Evolutionary conservation across 768 basidiomycete genomes (phyloP), one percentile per base, ranked within the genome.

Genomic region (Tulasnella sp.): DNA sequence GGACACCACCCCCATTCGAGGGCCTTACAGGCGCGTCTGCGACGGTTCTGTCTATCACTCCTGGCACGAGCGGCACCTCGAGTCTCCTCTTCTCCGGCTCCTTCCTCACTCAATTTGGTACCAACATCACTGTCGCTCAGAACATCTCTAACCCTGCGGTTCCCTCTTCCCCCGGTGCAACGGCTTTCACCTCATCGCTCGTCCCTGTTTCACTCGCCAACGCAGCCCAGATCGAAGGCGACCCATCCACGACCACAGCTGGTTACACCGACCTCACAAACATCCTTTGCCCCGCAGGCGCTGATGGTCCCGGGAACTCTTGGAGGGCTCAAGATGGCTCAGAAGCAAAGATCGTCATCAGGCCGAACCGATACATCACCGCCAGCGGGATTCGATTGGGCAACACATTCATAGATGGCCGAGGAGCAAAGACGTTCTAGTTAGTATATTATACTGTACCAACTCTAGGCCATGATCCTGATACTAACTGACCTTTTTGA

Each of bases 351-450:
- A 79, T 98, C 64, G 91, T 86, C 27, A 75, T 90, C 45, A 77
- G 85, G 60, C 78, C 83, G n/a, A 88, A 85, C 68, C 74, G 81
- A 26, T 85, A 77, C 67, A 79, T 88, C 59, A 81, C 79, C 51
- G 86, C 83, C 2, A 82, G 77, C 59, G 96, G 95, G 3, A 69
- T 97, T 50, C 82, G 96, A 47, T 74, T 99, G 27, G 94, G 92
- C 26, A 98, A 99, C 73, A 94, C 92, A 7, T 89, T 95, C 71
- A 77, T 84, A 63, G 72, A 76, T 52, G 80, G 83, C 54, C 83
- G 87, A 65, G 86, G 92, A 43, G 95, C 95, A 1, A 88, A 82
- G n/a, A 78, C 76, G 3, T 99, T 99, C 73, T 86, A 80, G 94
- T 94, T 70, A 56, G 81, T 68, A 4, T 21, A 3, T 68, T 29